Base-by-base conservation (phyloP, 2,329 filamentous ascomycete genomes). In the Talaromyces atroroseus region DNA sequence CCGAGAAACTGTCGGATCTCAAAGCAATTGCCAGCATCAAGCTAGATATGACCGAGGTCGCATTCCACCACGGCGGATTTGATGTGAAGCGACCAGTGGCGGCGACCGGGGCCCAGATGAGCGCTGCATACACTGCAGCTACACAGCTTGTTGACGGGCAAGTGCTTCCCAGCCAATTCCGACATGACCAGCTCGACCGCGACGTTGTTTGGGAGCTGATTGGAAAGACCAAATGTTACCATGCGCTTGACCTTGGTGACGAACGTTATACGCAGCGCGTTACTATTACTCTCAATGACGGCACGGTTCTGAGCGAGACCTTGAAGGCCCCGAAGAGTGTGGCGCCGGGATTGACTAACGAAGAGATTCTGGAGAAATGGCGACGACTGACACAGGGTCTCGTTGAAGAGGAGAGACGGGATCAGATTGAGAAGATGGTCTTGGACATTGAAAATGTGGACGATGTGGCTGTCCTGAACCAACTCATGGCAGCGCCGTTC, bases 71-170 rank as follows among this genome's bases (percentile, higher is more conserved):
- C 48, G 71, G 69, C 12, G 74, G 74, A 8, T 76, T 68, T 65
- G 60, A 66, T 7, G 61, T 67, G 1, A 62, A 64, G 32, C 62
- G 68, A 11, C 73, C 73, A 0, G 50, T 76, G 5, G 68, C 65
- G 0, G 60, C 62, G 5, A 73, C 69, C 0, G 73, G 72, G 1
- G 72, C 73, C 3, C 74, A 76, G 52, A 75, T 76, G 74, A 70
- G 65, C 52, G 64, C 62, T 14, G 59, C 66, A 0, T 76, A 74
- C 58, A 63, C 68, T 11, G 67, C 66, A 1, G 74, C 69, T 0
- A 66, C 64, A 4, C 72, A 76, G 52, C 58, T 76, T 3, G 64
- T 76, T 5, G 71, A 76, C 56, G 60, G 61, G 3, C 59, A 71
- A 24, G 72, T 76, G 1, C 59, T 73, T 2, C 62, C 66, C 5